phyloP scores from a whole-genome alignment of 2,329 filamentous ascomycete genomes.

The Sclerotinia minor region DNA sequence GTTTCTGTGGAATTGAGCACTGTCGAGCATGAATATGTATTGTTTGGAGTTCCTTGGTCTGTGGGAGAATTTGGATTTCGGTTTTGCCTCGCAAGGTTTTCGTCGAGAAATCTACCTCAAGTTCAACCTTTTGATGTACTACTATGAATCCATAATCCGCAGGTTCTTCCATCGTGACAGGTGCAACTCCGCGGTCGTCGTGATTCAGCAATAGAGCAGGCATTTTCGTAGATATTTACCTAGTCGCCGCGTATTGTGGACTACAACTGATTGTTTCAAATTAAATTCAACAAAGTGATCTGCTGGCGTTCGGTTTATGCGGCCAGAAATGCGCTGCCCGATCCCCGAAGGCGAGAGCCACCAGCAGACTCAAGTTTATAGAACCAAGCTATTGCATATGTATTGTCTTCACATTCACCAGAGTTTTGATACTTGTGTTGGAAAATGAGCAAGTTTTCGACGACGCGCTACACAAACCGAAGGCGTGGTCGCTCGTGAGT shows the following conservation, averaged over 20 bases:
- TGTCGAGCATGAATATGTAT: conserved; percentile 63
- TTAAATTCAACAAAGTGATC: background rate
- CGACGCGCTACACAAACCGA: background rate
- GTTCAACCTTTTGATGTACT: conserved; percentile 80
- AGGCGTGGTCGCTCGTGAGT: background rate
- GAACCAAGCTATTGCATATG: background rate
- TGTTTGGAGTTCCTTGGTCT: conserved; percentile 56
- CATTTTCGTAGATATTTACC: conserved; percentile 28
- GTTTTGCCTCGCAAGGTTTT: conserved; percentile 75
- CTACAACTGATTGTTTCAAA: background rate
- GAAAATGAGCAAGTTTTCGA: background rate
- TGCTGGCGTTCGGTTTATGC: background rate
- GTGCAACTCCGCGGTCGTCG: conserved; percentile 29
- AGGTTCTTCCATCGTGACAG: conserved; percentile 22
- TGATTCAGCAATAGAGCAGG: conserved; percentile 35
- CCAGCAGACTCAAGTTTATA: conserved; percentile 7
- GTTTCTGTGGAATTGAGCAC: conserved; percentile 56
- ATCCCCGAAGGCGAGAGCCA: conserved; percentile 15
- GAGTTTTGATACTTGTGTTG: no score
- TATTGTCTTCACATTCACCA: background rate
- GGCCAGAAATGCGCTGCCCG: conserved; percentile 8
- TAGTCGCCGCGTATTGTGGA: background rate
- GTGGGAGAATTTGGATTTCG: conserved; percentile 69
- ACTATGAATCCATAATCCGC: conserved; percentile 51
- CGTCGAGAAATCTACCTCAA: conserved; percentile 83